Evolutionary conservation across 495 filamentous ascomycete species (phyloP).

Genomic region (Annulohypoxylon bovei): DNA sequence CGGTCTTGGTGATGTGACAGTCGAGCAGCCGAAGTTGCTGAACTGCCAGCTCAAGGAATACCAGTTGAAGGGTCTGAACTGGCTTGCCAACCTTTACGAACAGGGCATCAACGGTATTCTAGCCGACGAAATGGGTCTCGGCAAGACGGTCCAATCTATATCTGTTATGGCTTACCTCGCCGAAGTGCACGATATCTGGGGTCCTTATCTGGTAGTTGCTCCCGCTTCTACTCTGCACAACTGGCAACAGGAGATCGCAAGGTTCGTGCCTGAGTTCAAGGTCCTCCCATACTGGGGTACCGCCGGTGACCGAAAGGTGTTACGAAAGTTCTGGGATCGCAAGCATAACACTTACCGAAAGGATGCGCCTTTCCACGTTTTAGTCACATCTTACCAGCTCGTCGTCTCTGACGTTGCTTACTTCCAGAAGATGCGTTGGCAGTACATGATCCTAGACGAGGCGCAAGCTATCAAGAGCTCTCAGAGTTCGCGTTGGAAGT

Average conservation of each 20-base stretch:
- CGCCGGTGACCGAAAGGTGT: conserved; percentile 91
- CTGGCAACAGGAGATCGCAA: conserved; percentile 97
- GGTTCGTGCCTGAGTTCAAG: conserved; percentile 92
- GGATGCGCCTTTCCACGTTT: conserved; percentile 92
- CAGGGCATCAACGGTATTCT: conserved; percentile 99
- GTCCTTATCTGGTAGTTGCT: conserved; percentile 95
- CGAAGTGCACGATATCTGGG: conserved; percentile 97
- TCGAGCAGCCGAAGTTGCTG: conserved; percentile 94
- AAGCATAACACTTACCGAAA: conserved; percentile 95
- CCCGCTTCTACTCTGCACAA: conserved; percentile 97
- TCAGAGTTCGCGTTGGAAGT: conserved; percentile 95
- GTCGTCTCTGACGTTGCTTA: conserved; percentile 95
- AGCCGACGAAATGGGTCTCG: conserved; percentile 99
- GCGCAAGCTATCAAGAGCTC: conserved; percentile 99
- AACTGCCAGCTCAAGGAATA: conserved; percentile 96
- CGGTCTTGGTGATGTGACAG: conserved; percentile 90
- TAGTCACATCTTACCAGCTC: conserved; percentile 96
- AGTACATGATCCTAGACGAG: conserved; percentile 99
- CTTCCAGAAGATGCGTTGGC: conserved; percentile 98
- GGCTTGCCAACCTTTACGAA: conserved; percentile 98
- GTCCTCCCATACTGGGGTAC: conserved; percentile 97
- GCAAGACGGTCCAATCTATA: conserved; percentile 98
- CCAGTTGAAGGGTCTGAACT: conserved; percentile 97
- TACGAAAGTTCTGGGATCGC: conserved; percentile 98
- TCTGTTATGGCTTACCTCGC: conserved; percentile 99